These are phyloP conservation scores for Rhizopus arrhizus DNA, from an alignment of 371 early-diverging fungal species.

Conservation along the genomic window DNA sequence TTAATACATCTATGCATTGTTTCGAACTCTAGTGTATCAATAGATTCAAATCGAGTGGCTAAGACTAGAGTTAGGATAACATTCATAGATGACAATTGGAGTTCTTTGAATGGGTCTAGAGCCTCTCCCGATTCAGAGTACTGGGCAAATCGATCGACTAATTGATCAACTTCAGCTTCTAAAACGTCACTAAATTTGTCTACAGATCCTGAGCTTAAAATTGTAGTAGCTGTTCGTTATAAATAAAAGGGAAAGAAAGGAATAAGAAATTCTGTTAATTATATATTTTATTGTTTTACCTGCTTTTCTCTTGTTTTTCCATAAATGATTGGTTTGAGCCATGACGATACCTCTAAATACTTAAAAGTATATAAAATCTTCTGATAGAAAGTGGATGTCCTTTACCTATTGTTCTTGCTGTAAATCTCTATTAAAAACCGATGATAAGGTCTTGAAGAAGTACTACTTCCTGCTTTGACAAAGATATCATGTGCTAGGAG, in stretches of 20 bases:
- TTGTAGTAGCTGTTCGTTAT: background rate
- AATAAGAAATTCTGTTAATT: background rate
- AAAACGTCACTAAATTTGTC: conserved; percentile 2
- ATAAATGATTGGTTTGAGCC: background rate
- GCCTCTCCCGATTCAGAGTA: background rate
- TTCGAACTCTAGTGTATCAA: conserved; percentile 4
- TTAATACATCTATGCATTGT: background rate
- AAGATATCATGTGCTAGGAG: conserved; percentile 2
- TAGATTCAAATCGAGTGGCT: conserved; percentile 1
- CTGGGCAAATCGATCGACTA: background rate
- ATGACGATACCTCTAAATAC: background rate
- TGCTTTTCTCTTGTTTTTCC: conserved; percentile 6
- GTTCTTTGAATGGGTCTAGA: conserved; percentile 2
- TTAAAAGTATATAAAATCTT: background rate
- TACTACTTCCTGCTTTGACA: background rate
- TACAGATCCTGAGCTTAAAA: conserved; percentile 1
- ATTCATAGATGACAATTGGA: conserved; percentile 7
- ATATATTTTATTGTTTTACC: background rate
- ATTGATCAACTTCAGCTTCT: background rate
- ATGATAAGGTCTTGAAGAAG: background rate
- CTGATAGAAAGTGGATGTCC: background rate
- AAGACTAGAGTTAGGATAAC: background rate
- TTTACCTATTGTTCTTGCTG: conserved; percentile 1
- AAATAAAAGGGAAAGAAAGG: background rate
- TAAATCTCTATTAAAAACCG: background rate